Evolutionary conservation across 2,329 filamentous ascomycete species (phyloP), one percentile per base, ranked within the genome.

Genomic region (Paecilomyces fulvus): DNA sequence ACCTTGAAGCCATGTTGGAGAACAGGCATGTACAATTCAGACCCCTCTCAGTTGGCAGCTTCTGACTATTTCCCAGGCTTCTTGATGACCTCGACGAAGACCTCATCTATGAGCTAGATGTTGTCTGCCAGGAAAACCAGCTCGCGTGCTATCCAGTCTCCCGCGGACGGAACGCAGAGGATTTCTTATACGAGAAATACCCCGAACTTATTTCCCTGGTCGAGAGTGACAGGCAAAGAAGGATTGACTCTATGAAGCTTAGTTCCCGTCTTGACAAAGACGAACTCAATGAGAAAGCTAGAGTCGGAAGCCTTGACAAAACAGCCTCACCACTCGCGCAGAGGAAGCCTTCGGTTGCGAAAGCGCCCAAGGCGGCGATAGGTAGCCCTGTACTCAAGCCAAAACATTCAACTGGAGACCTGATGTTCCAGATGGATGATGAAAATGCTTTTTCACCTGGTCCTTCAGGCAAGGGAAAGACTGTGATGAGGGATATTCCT

Each of bases 381-480:
- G 82, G 78, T 56, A 89, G 84, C 56, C 90, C 90, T 0, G 78
- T 75, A 17, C 76, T 94, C 49, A 85, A 83, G 55, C 80, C 87
- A 1, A 90, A 84, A 64, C 80, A 80, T 20, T 92, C 88, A 0
- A 77, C 80, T 1, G 80, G 80, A 37, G 92, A 96, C 63, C 79
- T 96, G 55, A 95, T 96, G 71, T 96, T 96, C 67, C 85, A 90
- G 61, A 96, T 96, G 91, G 92, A 96, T 57, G 91, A 95, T 37
- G 90, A 91, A 30, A 52, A 57, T 48, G n/a, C 60, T 5, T 51
- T 67, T n/a, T 66, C 68, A 1, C 61, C 69, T 1, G 57, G 54
- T 14, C 61, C 65, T 11, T 54, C 59, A 2, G 51, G 55, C 2
- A 73, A 72, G 62, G 70, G 70, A 3, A 73, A 71, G 56, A 30